phyloP scores from a whole-genome alignment of 192 early-diverging fungal genomes.

The Linnemannia elongata region DNA sequence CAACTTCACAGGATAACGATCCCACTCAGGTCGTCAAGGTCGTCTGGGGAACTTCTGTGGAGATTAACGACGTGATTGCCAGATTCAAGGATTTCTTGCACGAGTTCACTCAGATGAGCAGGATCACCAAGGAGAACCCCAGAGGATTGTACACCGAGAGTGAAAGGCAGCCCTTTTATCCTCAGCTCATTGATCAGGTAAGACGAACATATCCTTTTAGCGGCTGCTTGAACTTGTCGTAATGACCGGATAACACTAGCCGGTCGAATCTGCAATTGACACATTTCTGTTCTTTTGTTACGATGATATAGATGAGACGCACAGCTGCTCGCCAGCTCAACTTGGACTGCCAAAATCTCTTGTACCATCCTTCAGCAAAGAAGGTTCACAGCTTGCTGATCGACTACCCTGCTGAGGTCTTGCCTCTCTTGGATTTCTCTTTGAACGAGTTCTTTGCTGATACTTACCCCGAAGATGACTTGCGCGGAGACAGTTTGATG shows the following conservation, averaged over 20 bases:
- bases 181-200: conserved; percentile 73
- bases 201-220: conserved; percentile 1
- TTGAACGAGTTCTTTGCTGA: conserved; percentile 81
- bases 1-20: conserved; percentile 42
- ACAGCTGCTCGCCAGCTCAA: conserved; percentile 81
- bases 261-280: background rate
- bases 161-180: conserved; percentile 82
- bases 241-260: background rate
- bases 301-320: conserved; percentile 71
- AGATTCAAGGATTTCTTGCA: conserved; percentile 86
- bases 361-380: conserved; percentile 71
- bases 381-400: conserved; percentile 89
- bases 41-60: conserved; percentile 97
- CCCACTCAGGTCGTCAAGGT: conserved; percentile 45
- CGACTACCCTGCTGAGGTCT: conserved; percentile 96
- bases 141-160: conserved; percentile 47
- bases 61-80: conserved; percentile 85
- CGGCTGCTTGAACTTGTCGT: background rate
- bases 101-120: conserved; percentile 74
- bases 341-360: conserved; percentile 89
- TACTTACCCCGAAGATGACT: conserved; percentile 73
- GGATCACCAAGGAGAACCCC: conserved; percentile 57
- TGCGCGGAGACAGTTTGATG: conserved; percentile 72
- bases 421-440: conserved; percentile 93
- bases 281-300: background rate